Evolutionary conservation across 2,329 filamentous ascomycete species (phyloP).

Genomic region (Triangularia verruculosa): DNA sequence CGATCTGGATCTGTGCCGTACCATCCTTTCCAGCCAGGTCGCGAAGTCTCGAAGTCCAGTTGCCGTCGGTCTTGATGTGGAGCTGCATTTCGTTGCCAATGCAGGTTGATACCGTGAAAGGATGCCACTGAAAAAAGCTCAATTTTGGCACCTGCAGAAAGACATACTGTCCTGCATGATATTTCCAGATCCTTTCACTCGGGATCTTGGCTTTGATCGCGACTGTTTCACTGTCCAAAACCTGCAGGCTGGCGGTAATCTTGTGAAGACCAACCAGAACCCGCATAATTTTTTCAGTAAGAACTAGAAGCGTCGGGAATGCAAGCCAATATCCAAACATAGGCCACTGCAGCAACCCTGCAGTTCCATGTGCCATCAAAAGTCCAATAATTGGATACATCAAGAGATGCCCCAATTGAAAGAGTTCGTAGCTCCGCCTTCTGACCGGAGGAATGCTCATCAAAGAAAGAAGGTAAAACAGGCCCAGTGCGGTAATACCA

Average conservation of each 20-base stretch:
- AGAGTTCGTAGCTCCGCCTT: slow-evolving; percentile 53
- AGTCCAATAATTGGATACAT: slow-evolving; percentile 58
- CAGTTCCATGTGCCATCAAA: slow-evolving; percentile 53
- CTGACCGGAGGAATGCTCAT: slow-evolving; percentile 51
- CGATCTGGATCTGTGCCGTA: slow-evolving; percentile 44
- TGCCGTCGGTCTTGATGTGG: slow-evolving; percentile 57
- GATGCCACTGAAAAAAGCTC: slow-evolving; percentile 57
- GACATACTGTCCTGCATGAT: slow-evolving; percentile 56
- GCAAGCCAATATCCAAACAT: slow-evolving; percentile 58
- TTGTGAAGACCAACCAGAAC: slow-evolving; percentile 46
- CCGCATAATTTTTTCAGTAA: slow-evolving; percentile 47
- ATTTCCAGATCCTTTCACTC: slow-evolving; percentile 47
- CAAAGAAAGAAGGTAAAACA: slow-evolving; percentile 48
- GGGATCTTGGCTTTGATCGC: slow-evolving; percentile 48
- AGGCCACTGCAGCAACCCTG: slow-evolving; percentile 48
- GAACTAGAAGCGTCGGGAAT: slow-evolving; percentile 49
- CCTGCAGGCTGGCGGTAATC: slow-evolving; percentile 45
- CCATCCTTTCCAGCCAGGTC: slow-evolving; percentile 37
- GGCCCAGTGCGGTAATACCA: slow-evolving; percentile 46
- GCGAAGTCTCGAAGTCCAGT: slow-evolving; percentile 51
- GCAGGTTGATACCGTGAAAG: slow-evolving; percentile 57
- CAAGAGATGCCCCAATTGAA: slow-evolving; percentile 55
- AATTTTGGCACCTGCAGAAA: slow-evolving; percentile 53
- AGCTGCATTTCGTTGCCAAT: slow-evolving; percentile 50
- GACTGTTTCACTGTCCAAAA: slow-evolving; percentile 53